Percentiles rank a stretch among this genome's conserved stretches.
phyloP scores from a whole-genome alignment of 2,329 filamentous ascomycete genomes.

The Lachnellula subtilissima region DNA sequence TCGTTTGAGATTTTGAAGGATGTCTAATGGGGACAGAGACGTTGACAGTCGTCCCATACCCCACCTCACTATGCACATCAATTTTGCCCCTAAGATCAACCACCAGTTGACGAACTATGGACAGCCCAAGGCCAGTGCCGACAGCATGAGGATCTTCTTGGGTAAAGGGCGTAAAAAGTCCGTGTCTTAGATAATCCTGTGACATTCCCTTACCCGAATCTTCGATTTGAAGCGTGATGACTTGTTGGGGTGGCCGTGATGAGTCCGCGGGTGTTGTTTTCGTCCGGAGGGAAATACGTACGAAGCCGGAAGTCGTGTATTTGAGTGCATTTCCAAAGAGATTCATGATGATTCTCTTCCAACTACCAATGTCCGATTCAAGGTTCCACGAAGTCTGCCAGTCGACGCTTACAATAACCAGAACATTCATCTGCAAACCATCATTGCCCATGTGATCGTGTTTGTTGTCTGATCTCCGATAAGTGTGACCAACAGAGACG shows the following conservation, averaged over 20 bases:
- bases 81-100: constrained; percentile 55
- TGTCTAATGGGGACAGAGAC: constrained; percentile 35
- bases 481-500: constrained; percentile 20
- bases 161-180: constrained; percentile 54
- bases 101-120: constrained; percentile 56
- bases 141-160: constrained; percentile 56
- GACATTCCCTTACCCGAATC: constrained; percentile 63
- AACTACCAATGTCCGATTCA: constrained; percentile 47
- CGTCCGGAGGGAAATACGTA: constrained; percentile 38
- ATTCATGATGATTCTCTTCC: constrained; percentile 53
- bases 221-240: constrained; percentile 40
- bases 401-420: constrained; percentile 40
- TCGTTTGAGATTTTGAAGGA: constrained; percentile 21
- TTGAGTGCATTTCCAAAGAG: constrained; percentile 58
- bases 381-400: constrained; percentile 46
- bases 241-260: not conserved
- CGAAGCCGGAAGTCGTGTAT: constrained; percentile 49
- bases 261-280: not conserved
- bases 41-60: constrained; percentile 49
- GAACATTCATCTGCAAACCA: constrained; percentile 2
- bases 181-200: constrained; percentile 51
- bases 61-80: constrained; percentile 49
- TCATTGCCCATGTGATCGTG: not conserved
- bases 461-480: not conserved
- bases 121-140: constrained; percentile 54